Conservation (phyloP, 768 basidiomycete genomes). For the Termitomyces sp. region DNA sequence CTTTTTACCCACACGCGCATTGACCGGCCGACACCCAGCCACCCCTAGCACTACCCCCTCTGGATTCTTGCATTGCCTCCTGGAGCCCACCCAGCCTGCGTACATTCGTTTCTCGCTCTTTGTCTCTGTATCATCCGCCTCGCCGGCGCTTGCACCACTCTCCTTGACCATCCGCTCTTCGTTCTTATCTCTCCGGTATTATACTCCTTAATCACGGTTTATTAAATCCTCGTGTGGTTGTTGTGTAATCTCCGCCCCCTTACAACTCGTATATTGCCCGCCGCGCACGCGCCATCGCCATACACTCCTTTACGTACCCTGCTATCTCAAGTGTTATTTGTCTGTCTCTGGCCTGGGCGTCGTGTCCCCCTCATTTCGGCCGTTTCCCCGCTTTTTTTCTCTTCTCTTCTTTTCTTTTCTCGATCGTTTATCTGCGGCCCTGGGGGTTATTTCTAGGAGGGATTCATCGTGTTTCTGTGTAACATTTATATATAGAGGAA, state of each 20-base stretch:
- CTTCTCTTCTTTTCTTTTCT: constrained; percentile 16
- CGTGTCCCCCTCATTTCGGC: constrained; percentile 11
- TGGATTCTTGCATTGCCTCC: constrained; percentile 2
- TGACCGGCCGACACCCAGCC: constrained; percentile 1
- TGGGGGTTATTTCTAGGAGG: constrained; percentile 27
- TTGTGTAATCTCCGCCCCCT: constrained; percentile 7
- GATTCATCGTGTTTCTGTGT: constrained; percentile 27
- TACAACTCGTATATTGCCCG: neutral
- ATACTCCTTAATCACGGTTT: constrained; percentile 2
- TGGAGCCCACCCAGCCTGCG: neutral
- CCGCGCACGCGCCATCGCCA: constrained; percentile 1
- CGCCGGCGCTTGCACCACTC: constrained; percentile 3
- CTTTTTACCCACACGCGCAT: constrained; percentile 8
- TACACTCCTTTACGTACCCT: constrained; percentile 6
- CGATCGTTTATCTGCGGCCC: neutral
- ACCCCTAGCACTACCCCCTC: neutral
- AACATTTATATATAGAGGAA: constrained; percentile 34
- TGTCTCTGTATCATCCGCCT: constrained; percentile 3
- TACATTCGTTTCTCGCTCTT: constrained; percentile 9
- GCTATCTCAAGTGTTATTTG: constrained; percentile 30
- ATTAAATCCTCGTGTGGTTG: neutral
- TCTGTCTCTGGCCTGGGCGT: constrained; percentile 21
- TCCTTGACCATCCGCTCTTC: constrained; percentile 1
- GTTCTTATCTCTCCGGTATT: neutral
- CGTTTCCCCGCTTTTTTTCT: constrained; percentile 7